A percentile compares a stretch with the other conserved stretches of the same genome.
phyloP scores from a whole-genome alignment of 2,329 filamentous ascomycete genomes.

The Rhinocladiella similis region DNA sequence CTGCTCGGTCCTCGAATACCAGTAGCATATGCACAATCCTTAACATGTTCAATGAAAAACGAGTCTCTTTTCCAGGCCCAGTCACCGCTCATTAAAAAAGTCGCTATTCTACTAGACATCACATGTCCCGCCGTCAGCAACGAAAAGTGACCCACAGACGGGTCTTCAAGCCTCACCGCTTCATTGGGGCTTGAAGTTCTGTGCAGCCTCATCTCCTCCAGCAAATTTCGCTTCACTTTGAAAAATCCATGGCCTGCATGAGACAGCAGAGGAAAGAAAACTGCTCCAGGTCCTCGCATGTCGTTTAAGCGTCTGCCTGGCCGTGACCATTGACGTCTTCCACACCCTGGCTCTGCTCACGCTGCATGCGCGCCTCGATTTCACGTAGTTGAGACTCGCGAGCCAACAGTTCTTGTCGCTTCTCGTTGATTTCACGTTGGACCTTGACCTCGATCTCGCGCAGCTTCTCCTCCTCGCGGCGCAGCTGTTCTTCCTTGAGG shows the following conservation, averaged over 20 bases:
- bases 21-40: neutral
- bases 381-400: conserved; percentile 98
- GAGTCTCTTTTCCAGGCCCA: conserved; percentile 15
- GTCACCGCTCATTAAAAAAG: conserved; percentile 25
- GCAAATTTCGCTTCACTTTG: conserved; percentile 13
- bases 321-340: conserved; percentile 34
- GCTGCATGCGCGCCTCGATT: conserved; percentile 96
- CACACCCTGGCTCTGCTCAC: conserved; percentile 63
- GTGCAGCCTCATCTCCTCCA: conserved; percentile 11
- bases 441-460: conserved; percentile 99
- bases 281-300: conserved; percentile 1
- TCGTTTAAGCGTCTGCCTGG: conserved; percentile 19
- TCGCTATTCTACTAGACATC: conserved; percentile 23
- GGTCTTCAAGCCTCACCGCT: conserved; percentile 10
- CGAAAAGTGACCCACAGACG: conserved; percentile 6
- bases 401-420: conserved; percentile 95
- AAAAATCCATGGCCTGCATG: conserved; percentile 25
- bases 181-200: neutral
- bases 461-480: conserved; percentile 98
- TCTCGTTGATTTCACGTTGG: conserved; percentile 99
- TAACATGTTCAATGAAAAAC: conserved; percentile 4
- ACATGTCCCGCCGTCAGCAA: conserved; percentile 13
- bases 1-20: neutral
- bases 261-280: conserved; percentile 13
- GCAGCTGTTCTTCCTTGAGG: conserved; percentile 98